Evolutionary conservation across 2,329 filamentous ascomycete genomes (phyloP).

Genomic region (Escovopsis sp.): DNA sequence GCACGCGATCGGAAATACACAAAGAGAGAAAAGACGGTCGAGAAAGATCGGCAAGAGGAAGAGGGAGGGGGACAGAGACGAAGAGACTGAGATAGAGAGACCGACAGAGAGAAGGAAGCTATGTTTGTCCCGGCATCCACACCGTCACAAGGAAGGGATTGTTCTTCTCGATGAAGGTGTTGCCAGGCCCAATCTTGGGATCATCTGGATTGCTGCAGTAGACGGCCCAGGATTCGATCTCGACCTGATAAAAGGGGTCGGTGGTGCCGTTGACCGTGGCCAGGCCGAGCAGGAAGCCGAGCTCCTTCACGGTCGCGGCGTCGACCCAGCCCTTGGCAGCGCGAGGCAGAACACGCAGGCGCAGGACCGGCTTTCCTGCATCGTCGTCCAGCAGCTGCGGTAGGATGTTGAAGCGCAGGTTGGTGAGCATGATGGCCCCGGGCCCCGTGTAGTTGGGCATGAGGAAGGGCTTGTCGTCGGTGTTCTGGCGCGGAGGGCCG

Average conservation of each 20-base stretch:
- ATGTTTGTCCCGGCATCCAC: not conserved
- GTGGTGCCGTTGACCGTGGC: not conserved
- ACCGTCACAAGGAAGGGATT: not conserved
- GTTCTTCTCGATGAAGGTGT: not conserved
- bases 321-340: conserved; percentile 4
- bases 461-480: not conserved
- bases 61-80: too few species aligned
- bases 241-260: not conserved
- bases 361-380: not conserved
- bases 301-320: not conserved
- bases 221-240: conserved; percentile 1
- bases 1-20: too few species aligned
- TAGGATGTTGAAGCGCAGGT: conserved; percentile 8
- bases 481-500: not conserved
- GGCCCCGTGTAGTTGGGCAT: conserved; percentile 5
- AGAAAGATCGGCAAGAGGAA: too few species aligned
- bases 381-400: not conserved
- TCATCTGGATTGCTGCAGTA: conserved; percentile 1
- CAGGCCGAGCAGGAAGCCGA: conserved; percentile 2
- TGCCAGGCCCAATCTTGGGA: not conserved
- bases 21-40: too few species aligned
- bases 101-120: too few species aligned
- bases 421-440: conserved; percentile 6
- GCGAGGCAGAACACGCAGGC: conserved; percentile 2
- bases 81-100: too few species aligned